phyloP scores from a whole-genome alignment of 192 early-diverging fungal species.

The Geranomyces variabilis region DNA sequence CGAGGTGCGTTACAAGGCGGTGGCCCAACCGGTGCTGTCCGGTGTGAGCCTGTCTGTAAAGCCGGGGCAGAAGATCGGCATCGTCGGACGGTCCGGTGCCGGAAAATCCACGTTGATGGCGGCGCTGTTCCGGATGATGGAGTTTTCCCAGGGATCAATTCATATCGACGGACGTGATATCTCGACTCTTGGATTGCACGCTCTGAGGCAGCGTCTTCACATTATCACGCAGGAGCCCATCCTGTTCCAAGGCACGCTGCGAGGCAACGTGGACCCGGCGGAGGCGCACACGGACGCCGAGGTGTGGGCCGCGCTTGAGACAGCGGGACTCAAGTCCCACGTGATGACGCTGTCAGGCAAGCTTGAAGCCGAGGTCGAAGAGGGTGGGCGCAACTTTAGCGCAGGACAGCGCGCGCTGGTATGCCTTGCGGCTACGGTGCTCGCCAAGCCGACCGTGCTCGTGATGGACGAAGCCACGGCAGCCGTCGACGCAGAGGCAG shows the following conservation, averaged over 20 bases:
- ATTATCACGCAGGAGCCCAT: constrained; percentile 68
- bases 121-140: constrained; percentile 68
- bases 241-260: constrained; percentile 59
- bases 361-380: constrained; percentile 72
- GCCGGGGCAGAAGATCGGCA: constrained; percentile 76
- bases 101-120: constrained; percentile 70
- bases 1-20: constrained; percentile 59
- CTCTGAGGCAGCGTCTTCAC: constrained; percentile 53
- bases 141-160: constrained; percentile 56
- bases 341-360: constrained; percentile 27
- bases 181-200: constrained; percentile 54
- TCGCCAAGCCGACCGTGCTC: constrained; percentile 34
- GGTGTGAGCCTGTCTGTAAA: constrained; percentile 67
- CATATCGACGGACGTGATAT: constrained; percentile 69
- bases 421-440: constrained; percentile 37
- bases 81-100: constrained; percentile 82
- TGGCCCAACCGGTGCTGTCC: constrained; percentile 62
- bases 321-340: constrained; percentile 42
- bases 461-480: constrained; percentile 56
- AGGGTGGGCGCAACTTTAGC: constrained; percentile 73
- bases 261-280: constrained; percentile 70
- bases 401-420: constrained; percentile 77
- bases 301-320: constrained; percentile 53
- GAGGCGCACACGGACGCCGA: constrained; percentile 41
- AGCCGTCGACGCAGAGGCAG: constrained; percentile 68